Evolutionary conservation across 1,284 basidiomycete species (phyloP).

Genomic region (Papiliotrema fonsecae): DNA sequence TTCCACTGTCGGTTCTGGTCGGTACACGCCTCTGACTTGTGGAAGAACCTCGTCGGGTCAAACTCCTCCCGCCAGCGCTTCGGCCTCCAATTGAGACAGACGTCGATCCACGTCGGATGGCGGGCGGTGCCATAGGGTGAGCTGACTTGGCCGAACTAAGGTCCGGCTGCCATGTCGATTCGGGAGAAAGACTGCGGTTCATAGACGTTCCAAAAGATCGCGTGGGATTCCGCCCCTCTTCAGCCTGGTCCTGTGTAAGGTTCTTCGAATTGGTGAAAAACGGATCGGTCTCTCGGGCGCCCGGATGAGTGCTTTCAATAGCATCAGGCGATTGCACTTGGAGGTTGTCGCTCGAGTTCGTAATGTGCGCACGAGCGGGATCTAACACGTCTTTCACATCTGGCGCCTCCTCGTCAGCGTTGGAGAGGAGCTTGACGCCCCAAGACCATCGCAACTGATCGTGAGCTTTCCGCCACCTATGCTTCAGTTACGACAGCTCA

Average conservation of each 20-base stretch:
- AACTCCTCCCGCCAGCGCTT: conserved; percentile 7
- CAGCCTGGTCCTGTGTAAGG: conserved; percentile 18
- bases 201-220: conserved; percentile 6
- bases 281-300: conserved; percentile 34
- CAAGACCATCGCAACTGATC: conserved; percentile 82
- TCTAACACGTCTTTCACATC: conserved; percentile 9
- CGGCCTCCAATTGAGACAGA: background rate
- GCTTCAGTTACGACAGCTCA: conserved; percentile 27
- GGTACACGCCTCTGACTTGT: conserved; percentile 8
- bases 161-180: conserved; percentile 25
- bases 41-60: background rate
- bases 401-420: conserved; percentile 58
- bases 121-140: background rate
- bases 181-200: conserved; percentile 20
- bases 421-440: conserved; percentile 70
- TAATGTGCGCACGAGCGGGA: conserved; percentile 2
- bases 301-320: conserved; percentile 20
- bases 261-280: conserved; percentile 25
- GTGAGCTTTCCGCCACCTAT: background rate
- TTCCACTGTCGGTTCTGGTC: conserved; percentile 39
- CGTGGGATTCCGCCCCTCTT: conserved; percentile 12
- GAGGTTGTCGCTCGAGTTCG: conserved; percentile 6
- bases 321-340: conserved; percentile 28
- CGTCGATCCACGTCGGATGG: background rate
- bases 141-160: conserved; percentile 1